Base-by-base conservation (phyloP, 1,139 yeast genomes). In the Yamadazyma sp. region DNA sequence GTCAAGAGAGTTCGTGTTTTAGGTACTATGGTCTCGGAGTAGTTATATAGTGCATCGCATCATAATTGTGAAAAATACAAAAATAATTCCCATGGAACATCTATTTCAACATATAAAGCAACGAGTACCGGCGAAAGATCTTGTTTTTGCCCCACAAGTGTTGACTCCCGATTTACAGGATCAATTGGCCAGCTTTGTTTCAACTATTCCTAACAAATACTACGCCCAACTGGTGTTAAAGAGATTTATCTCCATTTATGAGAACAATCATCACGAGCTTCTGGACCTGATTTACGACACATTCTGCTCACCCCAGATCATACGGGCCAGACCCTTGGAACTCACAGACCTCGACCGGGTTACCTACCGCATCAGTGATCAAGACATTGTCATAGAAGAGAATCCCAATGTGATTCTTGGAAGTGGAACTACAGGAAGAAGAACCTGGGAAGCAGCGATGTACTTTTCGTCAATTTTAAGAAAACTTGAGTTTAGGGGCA, bases 401-500 rank as follows among this genome's bases (percentile, higher is more conserved):
- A 70, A 77, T 0, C 94, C 90, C 0, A 67, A 72, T 40, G 46
- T 86, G 35, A 76, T 87, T 9, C 76, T 87, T 13, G 88, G 88
- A 0, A 57, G 65, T 22, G 95, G 94, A 6, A 84, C 95, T 1
- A 90, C 97, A 0, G 97, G 97, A 0, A 64, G 80, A 41, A 66
- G 97, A 31, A 90, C 97, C 0, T 90, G 97, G 97, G 97, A 88
- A 55, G 97, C 96, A 1, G 86, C 96, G 0, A 50, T 86, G n/a
- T 87, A 69, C 15, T 42, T 61, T 10, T 31, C 47, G 9, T 12
- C 35, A 3, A 89, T 13, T 63, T 82, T 7, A 70, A 78, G 35
- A 78, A 61, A 47, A 49, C 86, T 29, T 47, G 61, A 23, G 39
- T 25, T 40, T 4, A 47, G 50, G 6, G 53, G 58, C 26, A 54